Evolutionary conservation across 495 filamentous ascomycete genomes (phyloP), one percentile per base, ranked within the genome.

Genomic region (Penicillium silybi): DNA sequence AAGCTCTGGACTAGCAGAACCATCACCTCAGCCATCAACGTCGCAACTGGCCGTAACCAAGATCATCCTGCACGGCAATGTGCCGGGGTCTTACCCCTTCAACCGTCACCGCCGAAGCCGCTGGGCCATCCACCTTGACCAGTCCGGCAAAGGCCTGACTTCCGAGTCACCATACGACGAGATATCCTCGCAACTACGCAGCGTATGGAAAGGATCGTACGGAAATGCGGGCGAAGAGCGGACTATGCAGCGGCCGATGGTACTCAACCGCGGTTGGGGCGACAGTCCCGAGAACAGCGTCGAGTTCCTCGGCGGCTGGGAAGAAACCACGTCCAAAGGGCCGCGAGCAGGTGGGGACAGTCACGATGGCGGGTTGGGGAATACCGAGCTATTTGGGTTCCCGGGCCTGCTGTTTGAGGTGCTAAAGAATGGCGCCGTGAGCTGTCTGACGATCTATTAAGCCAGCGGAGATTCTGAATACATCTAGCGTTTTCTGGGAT

Each of bases 341-440:
- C 68, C 65, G 22, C 67, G 64, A 16, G 48, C 60, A 6, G 59
- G 66, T 19, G 62, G 74, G 16, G 73, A 77, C 32, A 68, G 72
- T 25, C 80, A 72, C 40, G 85, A 85, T 58, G 82, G 81, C 22
- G 69, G 72, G 19, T 60, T 90, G 66, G 77, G 83, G 15, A 93
- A 90, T 48, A 93, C 88, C 20, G 92, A 92, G 59, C 68, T 98
- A 13, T 97, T 89, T 75, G 91, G 92, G 10, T 97, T 95, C 64
- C 93, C 92, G 1, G 93, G 93, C 2, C 72, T 96, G 61, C 78
- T 96, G 17, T 97, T 97, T 71, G 93, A 98, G 71, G 92, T 98
- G 10, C 68, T 97, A 69, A 93, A 88, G 83, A 96, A 93, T 63
- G 90, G 86, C 3, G 85, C 83, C 38, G 90, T 98, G 27, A 92